These are phyloP conservation scores for Globisporangium cystogenes DNA, from an alignment of 352 stramenopile genomes.

Conservation along the genomic window DNA sequence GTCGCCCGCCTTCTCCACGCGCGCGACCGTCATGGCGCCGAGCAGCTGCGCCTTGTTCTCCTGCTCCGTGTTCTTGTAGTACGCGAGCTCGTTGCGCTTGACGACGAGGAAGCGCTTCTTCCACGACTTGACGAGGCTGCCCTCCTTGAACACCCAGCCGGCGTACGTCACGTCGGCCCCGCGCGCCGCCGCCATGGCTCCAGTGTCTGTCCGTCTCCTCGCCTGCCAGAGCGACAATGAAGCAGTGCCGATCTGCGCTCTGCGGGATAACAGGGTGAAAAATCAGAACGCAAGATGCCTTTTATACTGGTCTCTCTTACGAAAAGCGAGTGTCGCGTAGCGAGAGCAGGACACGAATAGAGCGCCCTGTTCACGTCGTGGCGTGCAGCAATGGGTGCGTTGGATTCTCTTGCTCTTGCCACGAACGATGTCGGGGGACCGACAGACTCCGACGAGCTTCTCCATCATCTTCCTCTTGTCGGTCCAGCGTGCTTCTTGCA, in stretches of 20 bases:
- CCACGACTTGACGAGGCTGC: conserved; percentile 74
- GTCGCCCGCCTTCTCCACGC: conserved; percentile 50
- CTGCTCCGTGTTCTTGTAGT: conserved; percentile 74
- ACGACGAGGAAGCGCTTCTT: conserved; percentile 83
- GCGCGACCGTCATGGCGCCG: conserved; percentile 59
- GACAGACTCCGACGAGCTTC: too few relatives aligned
- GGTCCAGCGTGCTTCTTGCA: too few relatives aligned
- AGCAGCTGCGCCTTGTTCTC: conserved; percentile 65
- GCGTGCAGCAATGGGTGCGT: too few relatives aligned
- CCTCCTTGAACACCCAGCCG: conserved; percentile 77
- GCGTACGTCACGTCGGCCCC: conserved; percentile 52
- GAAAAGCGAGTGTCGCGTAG: background rate
- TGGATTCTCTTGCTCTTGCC: too few relatives aligned
- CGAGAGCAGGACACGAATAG: too few relatives aligned
- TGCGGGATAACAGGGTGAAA: background rate
- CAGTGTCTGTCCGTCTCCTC: background rate
- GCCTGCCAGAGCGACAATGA: too few relatives aligned
- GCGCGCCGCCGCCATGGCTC: conserved; percentile 1
- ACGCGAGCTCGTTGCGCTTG: conserved; percentile 64
- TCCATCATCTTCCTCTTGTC: too few relatives aligned
- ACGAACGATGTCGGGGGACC: too few relatives aligned
- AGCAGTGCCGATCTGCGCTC: too few relatives aligned
- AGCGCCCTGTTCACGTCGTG: too few relatives aligned
- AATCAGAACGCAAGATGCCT: background rate
- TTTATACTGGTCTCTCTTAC: background rate